Conservation (phyloP, 2,329 filamentous ascomycete species). For the Penicillium freii region DNA sequence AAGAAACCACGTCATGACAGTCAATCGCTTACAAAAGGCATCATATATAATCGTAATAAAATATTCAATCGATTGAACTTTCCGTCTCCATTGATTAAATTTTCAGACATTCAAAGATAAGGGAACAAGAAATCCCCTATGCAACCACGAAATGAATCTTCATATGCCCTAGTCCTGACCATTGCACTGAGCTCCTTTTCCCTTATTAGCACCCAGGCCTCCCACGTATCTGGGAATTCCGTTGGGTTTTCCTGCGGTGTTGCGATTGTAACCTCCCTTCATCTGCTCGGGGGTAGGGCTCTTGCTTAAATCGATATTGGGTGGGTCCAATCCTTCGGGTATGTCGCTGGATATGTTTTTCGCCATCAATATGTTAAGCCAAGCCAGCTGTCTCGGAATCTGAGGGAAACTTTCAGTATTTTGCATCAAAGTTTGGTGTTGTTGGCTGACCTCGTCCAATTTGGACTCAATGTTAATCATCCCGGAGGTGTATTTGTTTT, state of each 20-base stretch:
- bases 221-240: neutral
- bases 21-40: neutral
- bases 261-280: neutral
- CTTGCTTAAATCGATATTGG: neutral
- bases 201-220: neutral
- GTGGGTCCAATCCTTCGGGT: neutral
- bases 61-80: neutral
- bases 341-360: neutral
- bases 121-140: neutral
- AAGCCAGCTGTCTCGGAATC: neutral
- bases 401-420: constrained; percentile 1
- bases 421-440: neutral
- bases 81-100: neutral
- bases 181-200: neutral
- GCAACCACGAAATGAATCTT: neutral
- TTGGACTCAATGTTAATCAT: neutral
- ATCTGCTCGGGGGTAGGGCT: neutral
- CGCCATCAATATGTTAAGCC: neutral
- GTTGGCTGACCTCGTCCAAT: neutral
- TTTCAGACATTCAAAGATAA: neutral
- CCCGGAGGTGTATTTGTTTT: neutral
- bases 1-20: constrained; percentile 29
- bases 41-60: neutral
- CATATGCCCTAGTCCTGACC: neutral
- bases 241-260: neutral